Evolutionary conservation across 129 eudicot species (phyloP).

Genomic region (Helianthus annuus): DNA sequence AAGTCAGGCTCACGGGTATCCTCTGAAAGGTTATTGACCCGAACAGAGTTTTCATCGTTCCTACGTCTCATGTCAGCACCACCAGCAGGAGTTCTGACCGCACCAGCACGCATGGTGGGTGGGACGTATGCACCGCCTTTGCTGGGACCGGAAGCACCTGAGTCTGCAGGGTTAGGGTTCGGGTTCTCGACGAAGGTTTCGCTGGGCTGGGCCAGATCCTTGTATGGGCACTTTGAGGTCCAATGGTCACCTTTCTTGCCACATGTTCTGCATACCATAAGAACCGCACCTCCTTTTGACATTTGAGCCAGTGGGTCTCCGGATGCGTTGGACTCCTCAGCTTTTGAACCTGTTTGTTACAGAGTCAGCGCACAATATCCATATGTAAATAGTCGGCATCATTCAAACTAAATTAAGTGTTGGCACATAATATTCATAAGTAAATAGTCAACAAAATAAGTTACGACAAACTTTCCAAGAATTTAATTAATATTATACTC

Average conservation of each 20-base stretch:
- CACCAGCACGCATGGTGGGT: slow-evolving; percentile 29
- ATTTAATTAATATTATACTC: background rate
- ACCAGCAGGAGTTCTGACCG: slow-evolving; percentile 12
- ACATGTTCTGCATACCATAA: slow-evolving; percentile 22
- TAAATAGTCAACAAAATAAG: background rate
- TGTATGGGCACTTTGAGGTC: slow-evolving; percentile 30
- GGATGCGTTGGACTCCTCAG: slow-evolving; percentile 14
- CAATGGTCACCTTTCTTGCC: slow-evolving; percentile 30
- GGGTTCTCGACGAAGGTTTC: slow-evolving; percentile 26
- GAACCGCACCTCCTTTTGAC: slow-evolving; percentile 19
- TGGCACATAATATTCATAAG: background rate
- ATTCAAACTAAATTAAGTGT: background rate
- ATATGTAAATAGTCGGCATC: background rate
- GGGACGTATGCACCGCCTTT: slow-evolving; percentile 25
- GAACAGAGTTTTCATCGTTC: slow-evolving; percentile 19
- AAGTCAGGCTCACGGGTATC: slow-evolving; percentile 29
- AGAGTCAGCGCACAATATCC: background rate
- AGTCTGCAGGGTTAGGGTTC: slow-evolving; percentile 9
- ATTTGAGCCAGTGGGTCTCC: slow-evolving; percentile 21
- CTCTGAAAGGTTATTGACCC: slow-evolving; percentile 25
- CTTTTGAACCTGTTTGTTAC: slow-evolving; percentile 16
- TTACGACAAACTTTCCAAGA: background rate
- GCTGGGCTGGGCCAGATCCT: slow-evolving; percentile 22
- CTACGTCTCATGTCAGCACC: slow-evolving; percentile 29
- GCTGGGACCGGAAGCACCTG: slow-evolving; percentile 10